Evolutionary conservation across 768 basidiomycete species (phyloP), one percentile per base, ranked within the genome.

Genomic region (Mycena leptocephala): DNA sequence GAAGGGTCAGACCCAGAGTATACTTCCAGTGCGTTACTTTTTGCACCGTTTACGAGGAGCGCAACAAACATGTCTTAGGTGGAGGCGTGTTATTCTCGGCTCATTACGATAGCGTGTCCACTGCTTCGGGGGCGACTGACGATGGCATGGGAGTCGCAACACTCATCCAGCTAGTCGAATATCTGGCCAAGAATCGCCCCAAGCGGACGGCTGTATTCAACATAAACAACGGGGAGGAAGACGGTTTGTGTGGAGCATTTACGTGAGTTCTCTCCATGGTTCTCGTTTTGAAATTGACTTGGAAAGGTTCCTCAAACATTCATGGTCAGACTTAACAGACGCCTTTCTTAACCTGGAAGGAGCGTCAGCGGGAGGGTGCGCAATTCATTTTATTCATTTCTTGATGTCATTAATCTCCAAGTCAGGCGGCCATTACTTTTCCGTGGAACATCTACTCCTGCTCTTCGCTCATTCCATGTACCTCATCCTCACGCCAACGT

Each of bases 141-240:
- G 91, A 95, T 75, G 94, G 94, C 20, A 95, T 95, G 90, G 93
- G 92, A 14, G 87, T 94, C 7, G 91, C 86, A 5, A 93, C 93
- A 0, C 83, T 95, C 1, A 81, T 96, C 30, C 93, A 94, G 71
- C 87, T 96, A 78, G 85, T 95, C 41, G 85, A 91, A 48, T 89
- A 91, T 76, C 86, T 92, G 66, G 86, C 88, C 0, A 83, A 84
- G 70, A 86, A 92, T 48, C 85, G 88, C 9, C 90, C 90, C 1
- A 83, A 85, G 51, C 88, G 92, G 46, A 94, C 94, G 0, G 93
- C 93, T 8, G 84, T 97, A 5, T 95, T 96, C 87, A 95, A 96
- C 79, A 90, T 95, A 82, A 97, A 97, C 82, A 96, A 96, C 75
- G 95, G 93, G 1, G 96, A 96, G 80, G 95, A 97, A 79, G 92